Evolutionary conservation across 192 early-diverging fungal genomes (phyloP), one percentile per base, ranked within the genome.

Genomic region (Coemansia sp.): DNA sequence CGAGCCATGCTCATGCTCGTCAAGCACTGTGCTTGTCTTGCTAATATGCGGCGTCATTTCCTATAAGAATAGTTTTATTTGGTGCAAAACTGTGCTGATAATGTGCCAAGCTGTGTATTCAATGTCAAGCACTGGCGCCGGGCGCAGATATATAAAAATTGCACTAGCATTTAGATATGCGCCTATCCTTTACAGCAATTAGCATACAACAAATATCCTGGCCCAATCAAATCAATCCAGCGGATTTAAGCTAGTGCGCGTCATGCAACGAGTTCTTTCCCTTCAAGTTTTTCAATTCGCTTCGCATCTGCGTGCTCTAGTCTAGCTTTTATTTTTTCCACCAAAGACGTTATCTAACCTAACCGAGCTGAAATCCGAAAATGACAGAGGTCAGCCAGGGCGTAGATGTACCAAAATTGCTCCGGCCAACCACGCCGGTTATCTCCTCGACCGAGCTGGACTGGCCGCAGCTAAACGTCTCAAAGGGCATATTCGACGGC

Each of bases 401-500:
- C n/a, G n/a, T n/a, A n/a, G 56, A 58, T 2, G 72, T 65, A 5
- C 79, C 84, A 1, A 61, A 82, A 38, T 71, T 94, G 14, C 79
- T 94, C 30, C 75, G 81, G 44, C 82, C 90, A 18, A 84, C 89
- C 0, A 82, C 83, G 45, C 93, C 95, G 12, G 67, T 92, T n/a
- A 67, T 88, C 45, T 71, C 81, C 30, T 84, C 91, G 11, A 63
- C 79, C 35, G 92, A 97, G 64, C 69, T 84, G 35, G 94, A 98
- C 82, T 99, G 95, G 97, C 95, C 97, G 8, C 83, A 88, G 60
- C 83, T 98, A 59, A 83, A 88, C 5, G 89, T 44, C 43, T 44
- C 43, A n/a, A 86, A 88, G 57, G 84, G 89, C 56, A 87, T 95
- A 69, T 95, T 98, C 72, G 93, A 94, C 50, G 83, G 85, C 23